Evolutionary conservation across 1,284 basidiomycete genomes (phyloP), one percentile per base, ranked within the genome.

Genomic region (Gyrodon tennesseensis): DNA sequence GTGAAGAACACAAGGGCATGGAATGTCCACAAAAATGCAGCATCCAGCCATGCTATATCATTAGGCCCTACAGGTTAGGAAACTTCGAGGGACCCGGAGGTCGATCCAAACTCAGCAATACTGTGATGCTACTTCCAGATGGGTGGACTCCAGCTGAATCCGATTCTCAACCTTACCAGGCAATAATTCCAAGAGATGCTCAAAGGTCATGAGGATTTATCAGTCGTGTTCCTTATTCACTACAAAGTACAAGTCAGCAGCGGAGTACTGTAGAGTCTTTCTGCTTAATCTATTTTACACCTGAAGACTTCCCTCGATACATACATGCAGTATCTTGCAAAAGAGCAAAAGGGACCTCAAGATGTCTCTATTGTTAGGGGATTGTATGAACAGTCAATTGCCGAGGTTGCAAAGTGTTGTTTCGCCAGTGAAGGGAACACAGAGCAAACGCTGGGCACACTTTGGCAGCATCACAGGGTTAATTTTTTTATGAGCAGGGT

Each of bases 191-290:
- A 7, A 0, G 44, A 25, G n/a, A 23, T 46, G n/a, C 40, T 51
- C 53, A 39, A 65, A 90, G 88, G 83, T 67, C 83, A 89, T 60
- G 90, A 93, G 46, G 85, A 90, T 25, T 0, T 89, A 90, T 62
- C 87, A 92, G 71, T 81, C 85, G 4, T 97, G 95, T 75, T 96
- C 94, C 3, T 85, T 88, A 0, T 96, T 96, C 77, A 91, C 93
- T 25, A 93, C 93, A 0, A 83, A 84, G 49, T 83, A 90, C 76
- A 86, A 87, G 65, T 83, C 87, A n/a, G 81, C 89, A 0, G 78
- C 84, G 23, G 83, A 89, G 61, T 98, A 98, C 73, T n/a, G n/a
- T n/a, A n/a, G 93, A 96, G 74, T 72, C 78, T 52, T 62, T 43
- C 64, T 44, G 56, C 62, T 57, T 25, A 44, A 63, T 25, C 15